A percentile compares a stretch with the other conserved stretches of the same genome.
Evolutionary conservation across 257 asterid genomes (phyloP).

Genomic region (Leonotis leonurus): DNA sequence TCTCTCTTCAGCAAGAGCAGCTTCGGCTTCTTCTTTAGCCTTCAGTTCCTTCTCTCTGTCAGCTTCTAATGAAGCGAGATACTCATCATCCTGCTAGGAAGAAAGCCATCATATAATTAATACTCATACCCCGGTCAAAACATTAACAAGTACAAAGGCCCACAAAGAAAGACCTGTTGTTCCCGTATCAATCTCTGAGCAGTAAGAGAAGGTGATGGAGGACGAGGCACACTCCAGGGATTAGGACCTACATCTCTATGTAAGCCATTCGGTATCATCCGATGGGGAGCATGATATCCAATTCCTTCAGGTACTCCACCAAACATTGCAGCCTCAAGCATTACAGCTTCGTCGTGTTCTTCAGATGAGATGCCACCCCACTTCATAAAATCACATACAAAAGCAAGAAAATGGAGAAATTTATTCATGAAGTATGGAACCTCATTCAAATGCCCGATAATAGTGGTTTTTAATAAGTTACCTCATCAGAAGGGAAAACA

Average conservation of each 20-base stretch:
- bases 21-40: conserved; percentile 96
- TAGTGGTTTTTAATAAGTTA: conserved; percentile 14
- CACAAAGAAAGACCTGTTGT: conserved; percentile 66
- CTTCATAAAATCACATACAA: conserved; percentile 32
- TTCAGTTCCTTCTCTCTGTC: conserved; percentile 94
- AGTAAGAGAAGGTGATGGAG: conserved; percentile 93
- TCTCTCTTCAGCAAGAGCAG: conserved; percentile 70
- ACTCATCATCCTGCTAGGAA: conserved; percentile 80
- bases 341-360: conserved; percentile 98
- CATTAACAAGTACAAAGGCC: conserved; percentile 10
- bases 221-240: conserved; percentile 49
- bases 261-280: conserved; percentile 50
- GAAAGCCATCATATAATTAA: not conserved
- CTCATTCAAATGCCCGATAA: not conserved
- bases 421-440: not conserved
- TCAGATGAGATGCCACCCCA: conserved; percentile 98
- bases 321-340: conserved; percentile 99
- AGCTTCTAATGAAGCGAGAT: conserved; percentile 89
- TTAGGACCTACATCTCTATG: conserved; percentile 41
- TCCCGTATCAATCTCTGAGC: conserved; percentile 92
- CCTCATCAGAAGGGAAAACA: conserved; percentile 70
- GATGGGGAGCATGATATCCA: conserved; percentile 63
- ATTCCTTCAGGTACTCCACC: conserved; percentile 86
- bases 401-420: not conserved
- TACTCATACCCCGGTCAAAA: conserved; percentile 10